Percentiles rank a stretch among this genome's conserved stretches.
These are phyloP conservation scores for Begonia loranthoides DNA, from an alignment of 306 rosid species.

Conservation along the genomic window DNA sequence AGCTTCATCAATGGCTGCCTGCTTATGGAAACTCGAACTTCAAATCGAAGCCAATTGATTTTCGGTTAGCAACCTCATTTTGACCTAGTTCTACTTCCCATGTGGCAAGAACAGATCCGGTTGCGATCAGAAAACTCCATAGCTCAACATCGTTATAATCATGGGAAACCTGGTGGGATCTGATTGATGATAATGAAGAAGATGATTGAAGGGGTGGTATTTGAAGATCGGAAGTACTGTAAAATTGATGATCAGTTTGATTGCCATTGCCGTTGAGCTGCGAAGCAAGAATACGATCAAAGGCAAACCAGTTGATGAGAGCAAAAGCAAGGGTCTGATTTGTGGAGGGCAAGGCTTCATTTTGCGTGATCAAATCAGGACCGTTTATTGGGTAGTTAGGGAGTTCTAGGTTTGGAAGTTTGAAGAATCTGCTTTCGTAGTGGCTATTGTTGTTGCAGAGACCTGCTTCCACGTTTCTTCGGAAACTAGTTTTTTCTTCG, in stretches of 20 bases:
- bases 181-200: slow-evolving; percentile 21
- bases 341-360: no score
- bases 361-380: slow-evolving; percentile 16
- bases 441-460: no score
- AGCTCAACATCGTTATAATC: slow-evolving; percentile 37
- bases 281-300: slow-evolving; percentile 41
- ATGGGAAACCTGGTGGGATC: slow-evolving; percentile 10
- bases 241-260: slow-evolving; percentile 22
- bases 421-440: slow-evolving; percentile 24
- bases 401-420: slow-evolving; percentile 40
- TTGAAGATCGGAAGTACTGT: slow-evolving; percentile 23
- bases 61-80: no score
- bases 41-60: no score
- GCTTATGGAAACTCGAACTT: slow-evolving; percentile 15
- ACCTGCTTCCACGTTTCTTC: no score
- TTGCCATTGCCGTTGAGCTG: slow-evolving; percentile 34
- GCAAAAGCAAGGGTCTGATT: slow-evolving; percentile 11
- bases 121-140: slow-evolving; percentile 38
- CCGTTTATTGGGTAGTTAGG: slow-evolving; percentile 21
- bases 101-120: no score
- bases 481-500: no score
- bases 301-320: slow-evolving; percentile 35
- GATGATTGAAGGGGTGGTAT: slow-evolving; percentile 24
- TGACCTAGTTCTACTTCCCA: no score
- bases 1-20: no score